Conservation (phyloP, 2,329 filamentous ascomycete species). For the Alternaria triticimaculans region DNA sequence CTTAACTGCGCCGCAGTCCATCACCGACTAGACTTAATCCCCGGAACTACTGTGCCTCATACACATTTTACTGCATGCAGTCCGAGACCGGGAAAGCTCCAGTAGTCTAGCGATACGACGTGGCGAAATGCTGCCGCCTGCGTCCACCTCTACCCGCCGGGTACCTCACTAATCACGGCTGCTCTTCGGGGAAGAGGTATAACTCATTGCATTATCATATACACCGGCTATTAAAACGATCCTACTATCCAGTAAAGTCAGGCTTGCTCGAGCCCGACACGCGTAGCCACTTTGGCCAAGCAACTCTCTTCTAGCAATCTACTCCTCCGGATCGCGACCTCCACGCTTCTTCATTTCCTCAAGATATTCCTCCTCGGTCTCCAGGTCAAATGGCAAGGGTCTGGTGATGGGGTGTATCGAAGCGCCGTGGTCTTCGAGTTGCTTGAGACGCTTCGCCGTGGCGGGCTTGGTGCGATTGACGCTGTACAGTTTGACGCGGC, state of each 20-base stretch:
- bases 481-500: constrained; percentile 61
- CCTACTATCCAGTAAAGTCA: background rate
- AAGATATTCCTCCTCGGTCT: constrained; percentile 59
- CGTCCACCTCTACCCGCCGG: background rate
- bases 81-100: background rate
- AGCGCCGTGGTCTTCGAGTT: constrained; percentile 58
- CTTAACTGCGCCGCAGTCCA: constrained; percentile 1
- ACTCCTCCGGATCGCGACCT: constrained; percentile 55
- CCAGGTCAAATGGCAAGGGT: constrained; percentile 59
- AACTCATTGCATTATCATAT: background rate
- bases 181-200: background rate
- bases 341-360: constrained; percentile 49
- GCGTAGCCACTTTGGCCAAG: background rate
- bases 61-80: background rate
- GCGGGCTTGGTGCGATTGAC: constrained; percentile 61
- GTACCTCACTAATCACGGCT: background rate
- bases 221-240: background rate
- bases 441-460: constrained; percentile 59
- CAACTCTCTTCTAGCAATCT: background rate
- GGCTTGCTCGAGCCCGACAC: background rate
- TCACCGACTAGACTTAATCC: background rate
- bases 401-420: constrained; percentile 62
- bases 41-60: background rate
- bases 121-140: background rate
- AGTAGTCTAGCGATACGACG: background rate